Conservation (phyloP, 495 filamentous ascomycete genomes). For the Aspergillus mulundensis region DNA sequence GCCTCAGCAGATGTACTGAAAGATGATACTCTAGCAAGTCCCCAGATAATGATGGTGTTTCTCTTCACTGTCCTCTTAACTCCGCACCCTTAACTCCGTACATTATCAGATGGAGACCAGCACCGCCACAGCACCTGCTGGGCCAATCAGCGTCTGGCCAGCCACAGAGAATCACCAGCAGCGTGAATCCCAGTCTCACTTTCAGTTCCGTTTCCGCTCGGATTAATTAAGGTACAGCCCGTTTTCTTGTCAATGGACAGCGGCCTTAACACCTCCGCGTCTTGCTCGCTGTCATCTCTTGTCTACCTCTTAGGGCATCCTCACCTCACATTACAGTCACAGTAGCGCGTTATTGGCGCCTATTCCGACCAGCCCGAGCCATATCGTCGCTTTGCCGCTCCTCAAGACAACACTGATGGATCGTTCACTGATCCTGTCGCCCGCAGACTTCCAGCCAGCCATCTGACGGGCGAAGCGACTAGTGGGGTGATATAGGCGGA, state of each 20-base stretch:
- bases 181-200: not conserved
- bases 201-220: not conserved
- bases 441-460: conserved; percentile 41
- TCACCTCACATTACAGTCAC: not conserved
- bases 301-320: conserved; percentile 7
- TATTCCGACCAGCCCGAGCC: not conserved
- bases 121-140: conserved; percentile 13
- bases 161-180: conserved; percentile 9
- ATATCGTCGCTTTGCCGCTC: conserved; percentile 3
- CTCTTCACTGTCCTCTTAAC: too few relatives aligned
- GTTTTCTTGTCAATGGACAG: conserved; percentile 24
- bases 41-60: too few relatives aligned
- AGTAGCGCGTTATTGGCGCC: conserved; percentile 3
- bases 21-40: too few relatives aligned
- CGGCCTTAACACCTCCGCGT: conserved; percentile 15
- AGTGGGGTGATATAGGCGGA: conserved; percentile 43
- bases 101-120: not conserved
- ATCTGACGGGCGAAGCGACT: conserved; percentile 54
- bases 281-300: conserved; percentile 16
- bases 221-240: conserved; percentile 10
- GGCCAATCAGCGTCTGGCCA: conserved; percentile 14
- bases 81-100: too few relatives aligned
- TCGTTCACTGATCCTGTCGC: conserved; percentile 34
- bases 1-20: not conserved
- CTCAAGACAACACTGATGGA: conserved; percentile 39